phyloP scores from a whole-genome alignment of 1,139 yeast genomes.

The Saccharomyces hybrid region DNA sequence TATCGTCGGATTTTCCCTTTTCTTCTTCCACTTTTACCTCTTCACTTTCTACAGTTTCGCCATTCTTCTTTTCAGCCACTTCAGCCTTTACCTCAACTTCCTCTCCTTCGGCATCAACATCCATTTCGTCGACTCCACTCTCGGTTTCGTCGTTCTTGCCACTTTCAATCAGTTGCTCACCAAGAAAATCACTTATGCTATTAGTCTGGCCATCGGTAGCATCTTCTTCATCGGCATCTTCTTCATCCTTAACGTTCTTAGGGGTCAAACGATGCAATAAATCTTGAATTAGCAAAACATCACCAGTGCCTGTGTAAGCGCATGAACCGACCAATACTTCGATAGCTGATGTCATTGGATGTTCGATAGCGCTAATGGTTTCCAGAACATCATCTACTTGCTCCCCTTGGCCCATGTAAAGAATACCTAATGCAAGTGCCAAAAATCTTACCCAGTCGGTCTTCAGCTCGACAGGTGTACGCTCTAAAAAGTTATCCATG shows the following conservation, averaged over 20 bases:
- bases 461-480: constrained; percentile 68
- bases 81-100: constrained; percentile 17
- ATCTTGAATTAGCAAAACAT: constrained; percentile 88
- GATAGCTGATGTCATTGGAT: constrained; percentile 83
- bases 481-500: constrained; percentile 81
- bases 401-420: constrained; percentile 91
- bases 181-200: constrained; percentile 21
- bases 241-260: constrained; percentile 40
- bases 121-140: constrained; percentile 23
- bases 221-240: constrained; percentile 42
- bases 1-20: constrained; percentile 16
- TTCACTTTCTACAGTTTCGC: constrained; percentile 19
- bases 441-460: constrained; percentile 85
- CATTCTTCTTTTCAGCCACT: constrained; percentile 18
- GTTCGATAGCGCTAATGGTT: constrained; percentile 90
- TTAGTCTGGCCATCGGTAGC: constrained; percentile 36
- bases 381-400: constrained; percentile 93
- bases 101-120: constrained; percentile 17
- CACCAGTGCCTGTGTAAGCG: constrained; percentile 97
- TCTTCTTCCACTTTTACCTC: constrained; percentile 18
- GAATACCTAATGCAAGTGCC: constrained; percentile 85
- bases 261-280: constrained; percentile 82
- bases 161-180: constrained; percentile 18
- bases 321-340: constrained; percentile 88
- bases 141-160: constrained; percentile 19